A percentile compares a stretch with the other conserved stretches of the same genome.
phyloP scores from a whole-genome alignment of 2,329 filamentous ascomycete species.

The Ilyonectria robusta region DNA sequence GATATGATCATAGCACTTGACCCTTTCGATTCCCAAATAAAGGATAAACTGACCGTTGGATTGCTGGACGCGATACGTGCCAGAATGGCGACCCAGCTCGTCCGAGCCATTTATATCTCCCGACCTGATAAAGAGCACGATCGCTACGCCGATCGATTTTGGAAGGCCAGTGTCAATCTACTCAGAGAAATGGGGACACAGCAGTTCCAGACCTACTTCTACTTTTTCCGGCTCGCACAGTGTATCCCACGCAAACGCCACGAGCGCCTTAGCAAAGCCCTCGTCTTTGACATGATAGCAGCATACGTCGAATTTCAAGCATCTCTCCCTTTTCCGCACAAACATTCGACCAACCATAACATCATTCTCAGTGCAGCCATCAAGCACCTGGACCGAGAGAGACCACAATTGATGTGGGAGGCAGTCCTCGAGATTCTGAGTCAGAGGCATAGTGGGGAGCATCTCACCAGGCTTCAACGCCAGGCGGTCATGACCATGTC shows the following conservation, averaged over 20 bases:
- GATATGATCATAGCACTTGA: constrained; percentile 39
- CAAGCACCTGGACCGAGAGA: neutral
- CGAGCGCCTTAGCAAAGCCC: neutral
- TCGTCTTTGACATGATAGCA: constrained; percentile 1
- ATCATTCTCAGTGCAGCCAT: constrained; percentile 7
- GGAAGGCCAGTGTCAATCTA: neutral
- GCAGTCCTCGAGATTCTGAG: constrained; percentile 3
- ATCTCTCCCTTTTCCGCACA: neutral
- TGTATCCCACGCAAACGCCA: constrained; percentile 1
- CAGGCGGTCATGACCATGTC: constrained; percentile 17
- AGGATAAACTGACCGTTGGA: neutral
- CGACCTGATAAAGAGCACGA: neutral
- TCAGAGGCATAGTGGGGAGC: constrained; percentile 1
- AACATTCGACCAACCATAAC: constrained; percentile 7
- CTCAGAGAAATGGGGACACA: neutral
- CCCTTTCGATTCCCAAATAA: constrained; percentile 33
- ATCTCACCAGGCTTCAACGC: constrained; percentile 3
- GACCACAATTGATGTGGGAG: constrained; percentile 8
- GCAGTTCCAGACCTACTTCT: neutral
- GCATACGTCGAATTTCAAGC: constrained; percentile 16
- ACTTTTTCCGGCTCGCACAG: constrained; percentile 7
- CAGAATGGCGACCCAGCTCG: constrained; percentile 27
- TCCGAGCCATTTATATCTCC: constrained; percentile 27
- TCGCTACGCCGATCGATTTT: neutral
- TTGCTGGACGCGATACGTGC: constrained; percentile 30